Percentiles rank a stretch among this genome's conserved stretches.
These are phyloP conservation scores for Elongisporangium undulatum DNA, from an alignment of 352 stramenopile species.

Conservation along the genomic window DNA sequence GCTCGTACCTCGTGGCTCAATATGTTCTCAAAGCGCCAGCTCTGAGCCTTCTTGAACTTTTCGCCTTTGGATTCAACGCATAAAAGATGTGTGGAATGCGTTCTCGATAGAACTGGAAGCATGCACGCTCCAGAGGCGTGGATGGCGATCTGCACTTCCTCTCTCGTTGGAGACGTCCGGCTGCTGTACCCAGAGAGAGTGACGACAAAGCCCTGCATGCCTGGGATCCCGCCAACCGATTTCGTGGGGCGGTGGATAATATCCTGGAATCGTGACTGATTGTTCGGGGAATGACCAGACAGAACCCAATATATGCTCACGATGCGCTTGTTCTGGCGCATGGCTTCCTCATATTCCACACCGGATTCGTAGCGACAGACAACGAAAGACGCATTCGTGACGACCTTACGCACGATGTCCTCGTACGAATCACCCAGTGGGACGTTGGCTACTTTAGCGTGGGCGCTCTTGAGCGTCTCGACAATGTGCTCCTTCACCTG, in stretches of 20 bases:
- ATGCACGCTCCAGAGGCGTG: slow-evolving; percentile 80
- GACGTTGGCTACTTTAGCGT: slow-evolving; percentile 80
- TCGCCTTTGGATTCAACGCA: slow-evolving; percentile 75
- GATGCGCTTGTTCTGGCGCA: slow-evolving; percentile 62
- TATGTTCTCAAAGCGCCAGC: slow-evolving; percentile 79
- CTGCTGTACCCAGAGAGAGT: slow-evolving; percentile 83
- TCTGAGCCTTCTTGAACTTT: slow-evolving; percentile 84
- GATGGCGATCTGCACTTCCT: slow-evolving; percentile 83
- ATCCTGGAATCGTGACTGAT: slow-evolving; percentile 33
- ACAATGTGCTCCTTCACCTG: slow-evolving; percentile 55
- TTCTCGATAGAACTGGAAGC: slow-evolving; percentile 74
- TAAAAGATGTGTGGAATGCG: slow-evolving; percentile 78
- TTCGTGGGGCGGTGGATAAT: slow-evolving; percentile 53
- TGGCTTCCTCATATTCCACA: slow-evolving; percentile 76
- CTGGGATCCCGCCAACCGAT: slow-evolving; percentile 58
- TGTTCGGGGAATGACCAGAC: slow-evolving; percentile 33
- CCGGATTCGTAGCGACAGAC: slow-evolving; percentile 78
- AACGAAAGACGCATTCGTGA: slow-evolving; percentile 75
- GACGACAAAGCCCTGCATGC: slow-evolving; percentile 80
- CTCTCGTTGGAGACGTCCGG: slow-evolving; percentile 63
- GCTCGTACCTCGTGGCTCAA: slow-evolving; percentile 68
- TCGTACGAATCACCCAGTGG: slow-evolving; percentile 62
- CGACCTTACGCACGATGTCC: slow-evolving; percentile 75
- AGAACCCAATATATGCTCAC: slow-evolving; percentile 83
- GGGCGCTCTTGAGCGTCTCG: slow-evolving; percentile 58